phyloP scores from a whole-genome alignment of 805 yeast genomes.

The Kluyveromyces dobzhanskii region DNA sequence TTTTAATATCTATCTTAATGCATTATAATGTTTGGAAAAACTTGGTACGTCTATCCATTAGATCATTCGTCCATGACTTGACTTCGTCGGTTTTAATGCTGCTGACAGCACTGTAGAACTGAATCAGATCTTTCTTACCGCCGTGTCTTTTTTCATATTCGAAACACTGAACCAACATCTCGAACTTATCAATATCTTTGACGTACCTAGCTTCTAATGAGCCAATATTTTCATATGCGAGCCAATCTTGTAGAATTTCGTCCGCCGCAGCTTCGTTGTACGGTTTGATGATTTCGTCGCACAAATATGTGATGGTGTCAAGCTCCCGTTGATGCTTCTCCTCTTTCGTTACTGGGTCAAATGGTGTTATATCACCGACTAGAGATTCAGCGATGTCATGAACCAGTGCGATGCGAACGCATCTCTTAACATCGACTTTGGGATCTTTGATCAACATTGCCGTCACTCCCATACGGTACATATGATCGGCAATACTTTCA shows the following conservation, averaged over 20 bases:
- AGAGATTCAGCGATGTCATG: slow-evolving; percentile 93
- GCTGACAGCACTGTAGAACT: slow-evolving; percentile 56
- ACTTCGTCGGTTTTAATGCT: slow-evolving; percentile 68
- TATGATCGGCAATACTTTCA: slow-evolving; percentile 83
- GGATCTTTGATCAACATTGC: slow-evolving; percentile 54
- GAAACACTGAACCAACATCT: slow-evolving; percentile 72
- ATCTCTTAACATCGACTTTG: slow-evolving; percentile 52
- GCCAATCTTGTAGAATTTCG: slow-evolving; percentile 67
- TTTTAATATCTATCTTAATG: no score
- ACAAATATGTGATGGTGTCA: slow-evolving; percentile 59
- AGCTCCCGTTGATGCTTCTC: slow-evolving; percentile 83
- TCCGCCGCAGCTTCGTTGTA: slow-evolving; percentile 54
- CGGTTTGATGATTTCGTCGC: slow-evolving; percentile 49
- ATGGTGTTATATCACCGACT: slow-evolving; percentile 92
- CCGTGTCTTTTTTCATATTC: slow-evolving; percentile 69
- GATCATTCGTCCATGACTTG: slow-evolving; percentile 55
- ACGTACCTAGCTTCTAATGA: slow-evolving; percentile 80
- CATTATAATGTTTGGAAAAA: not conserved
- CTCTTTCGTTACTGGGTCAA: slow-evolving; percentile 58
- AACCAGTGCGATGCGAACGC: slow-evolving; percentile 78
- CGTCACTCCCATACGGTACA: slow-evolving; percentile 87
- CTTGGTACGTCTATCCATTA: slow-evolving; percentile 39
- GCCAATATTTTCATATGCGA: slow-evolving; percentile 81
- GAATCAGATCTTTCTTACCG: slow-evolving; percentile 50
- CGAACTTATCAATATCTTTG: slow-evolving; percentile 90